Evolutionary conservation across 352 stramenopile genomes (phyloP).

Genomic region (Phytophthora aleatoria): DNA sequence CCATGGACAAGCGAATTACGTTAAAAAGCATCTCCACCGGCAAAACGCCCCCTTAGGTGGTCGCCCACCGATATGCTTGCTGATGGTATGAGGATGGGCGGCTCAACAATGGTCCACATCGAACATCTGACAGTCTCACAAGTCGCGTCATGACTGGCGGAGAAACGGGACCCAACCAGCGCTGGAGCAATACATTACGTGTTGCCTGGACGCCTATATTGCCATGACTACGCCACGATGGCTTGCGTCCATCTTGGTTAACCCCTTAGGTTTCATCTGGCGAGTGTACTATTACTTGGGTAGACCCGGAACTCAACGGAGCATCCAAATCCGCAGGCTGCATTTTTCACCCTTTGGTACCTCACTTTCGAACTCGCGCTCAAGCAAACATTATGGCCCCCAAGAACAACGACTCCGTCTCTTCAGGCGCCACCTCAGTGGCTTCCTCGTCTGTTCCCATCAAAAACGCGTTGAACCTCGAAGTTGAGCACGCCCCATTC

Average conservation of each 20-base stretch:
- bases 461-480: constrained; percentile 22
- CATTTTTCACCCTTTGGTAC: too few species aligned
- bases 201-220: constrained; percentile 4
- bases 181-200: constrained; percentile 4
- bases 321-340: too few species aligned
- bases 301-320: too few species aligned
- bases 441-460: not conserved
- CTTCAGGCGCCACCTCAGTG: not conserved
- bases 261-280: too few species aligned
- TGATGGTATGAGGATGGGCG: constrained; percentile 3
- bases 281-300: constrained; percentile 6
- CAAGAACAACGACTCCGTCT: constrained; percentile 14
- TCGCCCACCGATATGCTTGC: constrained; percentile 11
- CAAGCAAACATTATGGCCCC: constrained; percentile 22
- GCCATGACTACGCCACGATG: not conserved
- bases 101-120: constrained; percentile 29
- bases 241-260: too few species aligned
- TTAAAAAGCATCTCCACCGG: too few species aligned
- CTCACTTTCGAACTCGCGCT: constrained; percentile 28
- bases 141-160: constrained; percentile 12
- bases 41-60: not conserved
- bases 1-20: too few species aligned
- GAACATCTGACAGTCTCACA: constrained; percentile 17
- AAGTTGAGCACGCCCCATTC: constrained; percentile 24
- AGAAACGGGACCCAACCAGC: constrained; percentile 15